phyloP scores from a whole-genome alignment of 2,329 filamentous ascomycete species.

The Microascus cirrosus region DNA sequence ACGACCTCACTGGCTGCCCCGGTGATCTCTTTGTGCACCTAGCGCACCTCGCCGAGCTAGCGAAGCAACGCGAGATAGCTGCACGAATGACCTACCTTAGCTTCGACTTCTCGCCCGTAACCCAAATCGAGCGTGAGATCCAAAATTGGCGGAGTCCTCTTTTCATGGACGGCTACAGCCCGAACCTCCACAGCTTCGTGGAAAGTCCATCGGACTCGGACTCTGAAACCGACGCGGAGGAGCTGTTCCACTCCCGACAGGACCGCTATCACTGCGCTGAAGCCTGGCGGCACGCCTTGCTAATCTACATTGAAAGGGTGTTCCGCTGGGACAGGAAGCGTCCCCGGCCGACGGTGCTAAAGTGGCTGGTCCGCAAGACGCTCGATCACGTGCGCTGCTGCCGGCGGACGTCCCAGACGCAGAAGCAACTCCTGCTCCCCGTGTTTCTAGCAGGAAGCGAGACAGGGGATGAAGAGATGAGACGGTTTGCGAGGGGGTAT shows the following conservation, averaged over 20 bases:
- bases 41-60: not conserved
- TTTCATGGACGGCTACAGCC: not conserved
- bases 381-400: conserved; percentile 6
- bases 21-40: not conserved
- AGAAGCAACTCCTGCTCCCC: conserved; percentile 5
- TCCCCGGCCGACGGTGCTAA: not conserved
- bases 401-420: conserved; percentile 1
- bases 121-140: not conserved
- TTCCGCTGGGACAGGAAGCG: conserved; percentile 5
- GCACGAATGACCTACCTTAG: not conserved
- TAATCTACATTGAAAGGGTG: conserved; percentile 6
- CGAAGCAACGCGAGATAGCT: not conserved
- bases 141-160: not conserved
- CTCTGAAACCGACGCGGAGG: not conserved
- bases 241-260: conserved; percentile 3
- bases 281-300: conserved; percentile 5
- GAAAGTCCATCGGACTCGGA: conserved; percentile 3
- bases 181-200: not conserved
- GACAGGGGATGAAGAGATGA: conserved; percentile 3
- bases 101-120: not conserved
- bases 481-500: conserved; percentile 6
- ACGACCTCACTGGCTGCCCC: not conserved
- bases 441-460: conserved; percentile 3
- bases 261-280: conserved; percentile 5
- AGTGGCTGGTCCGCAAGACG: conserved; percentile 1